phyloP scores from a whole-genome alignment of 2,329 filamentous ascomycete genomes.

The Beauveria caledonica region DNA sequence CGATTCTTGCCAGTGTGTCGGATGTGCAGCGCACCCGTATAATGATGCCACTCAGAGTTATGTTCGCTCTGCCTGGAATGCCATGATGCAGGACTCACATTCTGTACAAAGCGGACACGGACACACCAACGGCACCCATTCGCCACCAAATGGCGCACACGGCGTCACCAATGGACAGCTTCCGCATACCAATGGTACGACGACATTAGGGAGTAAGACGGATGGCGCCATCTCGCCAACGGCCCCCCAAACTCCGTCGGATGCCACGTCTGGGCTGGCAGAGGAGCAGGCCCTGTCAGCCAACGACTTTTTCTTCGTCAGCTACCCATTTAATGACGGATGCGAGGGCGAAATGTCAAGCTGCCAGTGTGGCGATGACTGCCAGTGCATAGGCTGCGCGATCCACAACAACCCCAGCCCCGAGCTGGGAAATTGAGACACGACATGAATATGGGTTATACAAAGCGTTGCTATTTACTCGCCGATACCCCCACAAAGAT shows the following conservation, averaged over 20 bases:
- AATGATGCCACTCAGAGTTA: constrained; percentile 53
- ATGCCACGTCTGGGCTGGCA: constrained; percentile 33
- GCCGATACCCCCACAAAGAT: background rate
- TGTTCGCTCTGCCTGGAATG: constrained; percentile 40
- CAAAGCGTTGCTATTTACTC: background rate
- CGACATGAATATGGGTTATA: background rate
- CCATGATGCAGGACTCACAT: constrained; percentile 28
- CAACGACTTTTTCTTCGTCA: constrained; percentile 52
- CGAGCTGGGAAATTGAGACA: background rate
- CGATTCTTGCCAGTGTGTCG: constrained; percentile 57
- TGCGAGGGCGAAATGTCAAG: constrained; percentile 42
- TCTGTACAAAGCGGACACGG: background rate
- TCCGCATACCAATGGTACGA: background rate
- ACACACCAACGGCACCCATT: background rate
- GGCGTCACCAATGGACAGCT: constrained; percentile 15
- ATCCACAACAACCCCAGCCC: constrained; percentile 36
- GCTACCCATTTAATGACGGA: constrained; percentile 39
- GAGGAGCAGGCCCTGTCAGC: constrained; percentile 45
- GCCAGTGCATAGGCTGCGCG: constrained; percentile 48
- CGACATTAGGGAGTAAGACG: constrained; percentile 12
- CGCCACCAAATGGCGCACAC: constrained; percentile 13
- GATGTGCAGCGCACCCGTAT: constrained; percentile 59
- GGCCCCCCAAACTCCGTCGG: constrained; percentile 38
- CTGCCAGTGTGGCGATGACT: constrained; percentile 53
- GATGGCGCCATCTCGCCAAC: constrained; percentile 29